phyloP scores from a whole-genome alignment of 2,329 filamentous ascomycete species.

The Diaporthe nobilis region DNA sequence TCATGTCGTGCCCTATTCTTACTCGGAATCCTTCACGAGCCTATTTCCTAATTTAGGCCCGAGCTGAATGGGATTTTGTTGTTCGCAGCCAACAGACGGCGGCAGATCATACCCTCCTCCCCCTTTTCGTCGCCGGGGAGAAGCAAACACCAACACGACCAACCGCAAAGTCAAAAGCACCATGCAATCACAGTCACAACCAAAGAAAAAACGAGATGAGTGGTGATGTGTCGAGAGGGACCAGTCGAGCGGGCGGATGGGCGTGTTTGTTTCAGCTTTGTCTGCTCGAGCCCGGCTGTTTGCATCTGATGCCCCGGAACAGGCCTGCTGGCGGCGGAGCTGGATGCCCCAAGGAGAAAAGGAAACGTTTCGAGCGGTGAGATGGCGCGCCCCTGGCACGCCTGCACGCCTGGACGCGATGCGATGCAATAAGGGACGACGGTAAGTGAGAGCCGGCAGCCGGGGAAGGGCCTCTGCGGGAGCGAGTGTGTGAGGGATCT shows the following conservation, averaged over 20 bases:
- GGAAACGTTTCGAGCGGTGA: constrained; percentile 37
- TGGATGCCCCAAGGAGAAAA: constrained; percentile 26
- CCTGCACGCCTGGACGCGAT: constrained; percentile 21
- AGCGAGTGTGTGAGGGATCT: constrained; percentile 12
- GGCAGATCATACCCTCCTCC: constrained; percentile 14
- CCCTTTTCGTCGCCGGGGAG: not conserved
- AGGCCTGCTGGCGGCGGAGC: constrained; percentile 4
- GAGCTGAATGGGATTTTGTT: not conserved
- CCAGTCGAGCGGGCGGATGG: not conserved
- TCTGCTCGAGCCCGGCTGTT: constrained; percentile 32
- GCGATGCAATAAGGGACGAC: constrained; percentile 35
- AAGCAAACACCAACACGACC: constrained; percentile 18
- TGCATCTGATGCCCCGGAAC: constrained; percentile 21
- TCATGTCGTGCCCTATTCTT: constrained; percentile 5
- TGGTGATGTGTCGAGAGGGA: constrained; percentile 8
- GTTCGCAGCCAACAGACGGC: constrained; percentile 17
- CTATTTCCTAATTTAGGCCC: constrained; percentile 29
- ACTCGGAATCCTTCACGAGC: constrained; percentile 23
- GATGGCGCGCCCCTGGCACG: constrained; percentile 21
- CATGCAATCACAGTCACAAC: constrained; percentile 15
- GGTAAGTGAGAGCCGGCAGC: constrained; percentile 29
- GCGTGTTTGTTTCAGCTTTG: constrained; percentile 32
- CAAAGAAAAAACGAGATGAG: not conserved
- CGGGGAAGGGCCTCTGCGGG: not conserved
- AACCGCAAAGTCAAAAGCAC: constrained; percentile 5